Base-by-base conservation (phyloP, 306 rosid genomes). In the Leucaena leucocephala region DNA sequence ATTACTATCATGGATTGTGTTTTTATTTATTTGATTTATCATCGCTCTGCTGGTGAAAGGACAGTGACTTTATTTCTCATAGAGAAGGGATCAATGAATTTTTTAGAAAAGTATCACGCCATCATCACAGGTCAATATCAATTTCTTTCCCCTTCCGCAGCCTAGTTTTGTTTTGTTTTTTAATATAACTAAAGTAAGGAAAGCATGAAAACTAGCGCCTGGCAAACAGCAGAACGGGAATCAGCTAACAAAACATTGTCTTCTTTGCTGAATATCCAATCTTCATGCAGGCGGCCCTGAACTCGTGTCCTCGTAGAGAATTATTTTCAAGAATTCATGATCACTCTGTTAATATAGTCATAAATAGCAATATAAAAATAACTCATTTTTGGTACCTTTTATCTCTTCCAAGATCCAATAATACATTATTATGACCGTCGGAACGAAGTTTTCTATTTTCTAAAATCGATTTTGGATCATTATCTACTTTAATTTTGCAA, bases 1-100 rank as follows among this genome's bases (percentile, higher is more conserved):
- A 21, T 74, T 77, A 40, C 59, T 57, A 7, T n/a, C 10, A 62
- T 38, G 78, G 72, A 75, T 68, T 79, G 81, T 66, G 81, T 66
- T 57, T 59, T 35, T 74, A 42, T 67, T 42, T 74, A 48, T 76
- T n/a, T 58, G 65, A 65, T 38, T 54, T 61, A 43, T 19, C 82
- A 44, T 68, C 55, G 59, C 68, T 36, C 63, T 76, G 66, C 69
- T 27, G 12, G 43, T 39, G 69, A 35, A 78, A 36, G 74, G 54
- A 64, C 67, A 14, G 52, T 21, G 54, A 58, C 67, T 19, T 7
- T 35, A 11, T 66, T 82, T 78, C 74, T 71, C 22, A 75, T 67
- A 34, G 45, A 27, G 34, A 52, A 84, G 65, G 55, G 42, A 64
- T 75, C 17, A 16, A 35, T 76, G 22, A 52, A 62, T 84, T 64